These are phyloP conservation scores for Isoetes taiwanensis DNA, from an alignment of 75 land plant species.

Conservation along the genomic window DNA sequence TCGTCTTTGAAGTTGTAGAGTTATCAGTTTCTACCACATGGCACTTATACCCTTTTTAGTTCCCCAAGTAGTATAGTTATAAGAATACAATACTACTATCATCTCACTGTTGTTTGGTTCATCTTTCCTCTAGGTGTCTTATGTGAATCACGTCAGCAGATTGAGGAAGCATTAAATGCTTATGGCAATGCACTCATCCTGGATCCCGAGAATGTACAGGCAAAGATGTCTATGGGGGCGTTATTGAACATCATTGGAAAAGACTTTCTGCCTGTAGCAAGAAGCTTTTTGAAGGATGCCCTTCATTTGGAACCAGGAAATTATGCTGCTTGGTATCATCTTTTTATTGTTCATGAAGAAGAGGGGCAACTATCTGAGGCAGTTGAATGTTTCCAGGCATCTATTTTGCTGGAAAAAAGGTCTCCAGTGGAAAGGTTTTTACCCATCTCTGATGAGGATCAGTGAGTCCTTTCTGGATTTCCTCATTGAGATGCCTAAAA, in stretches of 20 bases:
- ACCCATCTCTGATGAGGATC: too few species aligned
- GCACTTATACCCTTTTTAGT: too few species aligned
- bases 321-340: conserved; percentile 61
- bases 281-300: conserved; percentile 76
- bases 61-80: too few species aligned
- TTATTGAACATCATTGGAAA: conserved; percentile 39
- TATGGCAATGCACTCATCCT: conserved; percentile 46
- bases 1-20: too few species aligned
- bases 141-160: conserved; percentile 40
- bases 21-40: too few species aligned
- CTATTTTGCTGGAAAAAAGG: conserved; percentile 66
- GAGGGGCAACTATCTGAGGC: conserved; percentile 60
- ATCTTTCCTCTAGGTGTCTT: conserved; percentile 73
- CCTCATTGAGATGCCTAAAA: too few species aligned
- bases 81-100: too few species aligned
- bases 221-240: conserved; percentile 54
- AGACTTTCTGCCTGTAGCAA: conserved; percentile 48
- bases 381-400: conserved; percentile 77
- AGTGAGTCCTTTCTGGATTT: too few species aligned
- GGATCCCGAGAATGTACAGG: conserved; percentile 46
- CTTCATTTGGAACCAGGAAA: conserved; percentile 68
- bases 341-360: conserved; percentile 58
- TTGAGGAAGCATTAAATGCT: conserved; percentile 42
- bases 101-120: conserved; percentile 3
- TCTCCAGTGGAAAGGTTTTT: conserved; percentile 76